These are phyloP conservation scores for Aspergillus amoenus DNA, from an alignment of 2,329 filamentous ascomycete species.

Conservation along the genomic window DNA sequence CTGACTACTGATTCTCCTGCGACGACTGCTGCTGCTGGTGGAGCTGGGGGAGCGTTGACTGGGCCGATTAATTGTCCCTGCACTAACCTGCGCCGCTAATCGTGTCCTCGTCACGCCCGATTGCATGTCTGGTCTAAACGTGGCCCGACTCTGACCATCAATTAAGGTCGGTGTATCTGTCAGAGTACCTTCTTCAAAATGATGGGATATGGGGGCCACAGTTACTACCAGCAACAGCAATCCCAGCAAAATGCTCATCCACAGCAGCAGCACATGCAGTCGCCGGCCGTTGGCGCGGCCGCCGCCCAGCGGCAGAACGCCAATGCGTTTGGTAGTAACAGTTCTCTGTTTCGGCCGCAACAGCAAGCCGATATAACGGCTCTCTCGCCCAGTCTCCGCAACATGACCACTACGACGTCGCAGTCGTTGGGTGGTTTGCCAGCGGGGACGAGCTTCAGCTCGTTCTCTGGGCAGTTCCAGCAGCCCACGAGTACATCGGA, in stretches of 20 bases:
- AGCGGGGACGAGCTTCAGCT: conserved; percentile 26
- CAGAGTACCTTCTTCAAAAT: conserved; percentile 23
- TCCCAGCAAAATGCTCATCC: conserved; percentile 24
- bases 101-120: not conserved
- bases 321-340: conserved; percentile 27
- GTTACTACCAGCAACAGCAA: conserved; percentile 28
- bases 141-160: conserved; percentile 2
- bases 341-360: conserved; percentile 27
- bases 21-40: conserved; percentile 7
- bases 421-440: conserved; percentile 31
- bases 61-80: not conserved
- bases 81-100: not conserved
- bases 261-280: conserved; percentile 31
- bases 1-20: not conserved
- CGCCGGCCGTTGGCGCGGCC: conserved; percentile 28
- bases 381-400: conserved; percentile 33
- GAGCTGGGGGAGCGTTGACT: conserved; percentile 5
- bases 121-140: conserved; percentile 7
- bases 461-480: conserved; percentile 29
- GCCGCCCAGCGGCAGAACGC: conserved; percentile 27
- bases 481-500: conserved; percentile 31
- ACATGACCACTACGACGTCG: conserved; percentile 32
- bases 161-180: not conserved
- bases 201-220: conserved; percentile 37
- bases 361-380: conserved; percentile 26